Percentiles rank a stretch among this genome's conserved stretches.
These are phyloP conservation scores for Parathielavia appendiculata DNA, from an alignment of 495 filamentous ascomycete genomes.

Conservation along the genomic window DNA sequence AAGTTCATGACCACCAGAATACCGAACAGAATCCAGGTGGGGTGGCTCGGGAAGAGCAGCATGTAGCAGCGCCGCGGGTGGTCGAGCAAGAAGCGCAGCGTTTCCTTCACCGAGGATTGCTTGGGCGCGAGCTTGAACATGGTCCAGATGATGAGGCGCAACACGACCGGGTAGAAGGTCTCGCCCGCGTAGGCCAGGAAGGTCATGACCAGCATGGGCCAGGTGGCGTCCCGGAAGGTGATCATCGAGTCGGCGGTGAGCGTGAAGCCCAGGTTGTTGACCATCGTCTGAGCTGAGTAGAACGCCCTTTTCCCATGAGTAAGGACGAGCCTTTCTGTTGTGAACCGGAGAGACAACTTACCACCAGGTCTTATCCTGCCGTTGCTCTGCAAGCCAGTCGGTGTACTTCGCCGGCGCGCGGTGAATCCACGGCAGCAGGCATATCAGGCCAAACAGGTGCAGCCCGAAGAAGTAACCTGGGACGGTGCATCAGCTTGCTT, in stretches of 20 bases:
- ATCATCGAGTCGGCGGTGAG: slow-evolving; percentile 83
- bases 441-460: slow-evolving; percentile 63
- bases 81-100: slow-evolving; percentile 78
- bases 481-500: slow-evolving; percentile 6
- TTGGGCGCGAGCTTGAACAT: slow-evolving; percentile 50
- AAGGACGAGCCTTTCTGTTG: background rate
- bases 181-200: slow-evolving; percentile 86
- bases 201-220: slow-evolving; percentile 62
- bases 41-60: slow-evolving; percentile 72
- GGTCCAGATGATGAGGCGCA: slow-evolving; percentile 78
- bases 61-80: slow-evolving; percentile 90
- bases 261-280: slow-evolving; percentile 80
- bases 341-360: background rate
- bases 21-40: slow-evolving; percentile 87
- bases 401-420: slow-evolving; percentile 50
- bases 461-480: slow-evolving; percentile 68
- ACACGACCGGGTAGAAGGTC: slow-evolving; percentile 84
- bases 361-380: slow-evolving; percentile 70
- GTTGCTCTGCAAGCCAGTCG: slow-evolving; percentile 50
- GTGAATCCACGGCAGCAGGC: slow-evolving; percentile 71
- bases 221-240: slow-evolving; percentile 66
- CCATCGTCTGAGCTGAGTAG: slow-evolving; percentile 71
- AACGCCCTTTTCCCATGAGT: slow-evolving; percentile 48
- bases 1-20: slow-evolving; percentile 71
- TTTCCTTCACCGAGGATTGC: slow-evolving; percentile 66